phyloP scores from a whole-genome alignment of 108 stramenopile species.

The Mediolabrus comicus region DNA sequence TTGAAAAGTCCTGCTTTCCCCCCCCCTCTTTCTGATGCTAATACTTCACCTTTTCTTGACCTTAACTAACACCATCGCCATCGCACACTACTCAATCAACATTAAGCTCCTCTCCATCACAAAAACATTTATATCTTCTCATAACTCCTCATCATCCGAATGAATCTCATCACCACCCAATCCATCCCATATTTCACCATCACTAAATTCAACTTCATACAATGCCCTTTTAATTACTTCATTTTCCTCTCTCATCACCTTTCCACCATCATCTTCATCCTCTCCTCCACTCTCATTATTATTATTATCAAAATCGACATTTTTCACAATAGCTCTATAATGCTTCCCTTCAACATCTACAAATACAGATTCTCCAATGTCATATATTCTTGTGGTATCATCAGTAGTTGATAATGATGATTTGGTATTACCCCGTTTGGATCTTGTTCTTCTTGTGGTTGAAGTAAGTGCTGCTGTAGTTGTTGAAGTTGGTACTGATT shows the following conservation, averaged over 20 bases:
- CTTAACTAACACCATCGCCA: conserved; percentile 71
- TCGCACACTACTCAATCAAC: conserved; percentile 59
- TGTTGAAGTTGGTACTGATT: neutral
- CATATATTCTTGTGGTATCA: conserved; percentile 2
- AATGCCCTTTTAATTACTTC: neutral
- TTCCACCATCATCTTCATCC: neutral
- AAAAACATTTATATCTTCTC: too few relatives aligned
- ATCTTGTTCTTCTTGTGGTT: neutral
- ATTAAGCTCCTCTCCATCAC: too few relatives aligned
- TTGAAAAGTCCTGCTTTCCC: too few relatives aligned
- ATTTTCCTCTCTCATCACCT: too few relatives aligned
- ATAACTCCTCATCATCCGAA: conserved; percentile 12
- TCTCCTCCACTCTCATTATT: neutral
- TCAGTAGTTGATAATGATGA: neutral
- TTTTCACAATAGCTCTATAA: conserved; percentile 27
- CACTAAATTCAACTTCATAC: conserved; percentile 33
- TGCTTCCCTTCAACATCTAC: neutral
- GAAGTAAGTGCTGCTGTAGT: too few relatives aligned
- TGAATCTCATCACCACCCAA: conserved; percentile 2
- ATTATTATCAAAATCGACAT: conserved; percentile 14
- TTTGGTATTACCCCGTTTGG: neutral
- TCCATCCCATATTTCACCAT: conserved; percentile 8
- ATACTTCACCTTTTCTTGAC: conserved; percentile 73
- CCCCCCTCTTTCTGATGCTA: too few relatives aligned
- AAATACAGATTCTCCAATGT: conserved; percentile 29